phyloP scores from a whole-genome alignment of 169 alveolate genomes.

The Babesia divergens region DNA sequence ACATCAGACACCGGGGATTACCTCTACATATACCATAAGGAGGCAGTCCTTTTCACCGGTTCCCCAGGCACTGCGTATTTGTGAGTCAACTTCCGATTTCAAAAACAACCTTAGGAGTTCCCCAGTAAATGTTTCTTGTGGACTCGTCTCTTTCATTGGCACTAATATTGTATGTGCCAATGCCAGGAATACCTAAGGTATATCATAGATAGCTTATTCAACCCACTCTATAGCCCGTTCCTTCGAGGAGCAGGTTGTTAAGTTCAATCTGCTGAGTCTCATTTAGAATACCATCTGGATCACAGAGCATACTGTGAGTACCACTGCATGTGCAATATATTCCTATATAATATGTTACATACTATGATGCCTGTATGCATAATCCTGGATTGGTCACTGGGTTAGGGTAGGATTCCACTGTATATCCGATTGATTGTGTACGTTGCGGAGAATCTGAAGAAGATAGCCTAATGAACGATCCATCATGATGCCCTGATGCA shows the following conservation, averaged over 20 bases:
- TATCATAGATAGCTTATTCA: neutral
- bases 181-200: slow-evolving; percentile 3
- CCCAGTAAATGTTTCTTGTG: neutral
- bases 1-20: neutral
- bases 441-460: neutral
- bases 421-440: slow-evolving; percentile 53
- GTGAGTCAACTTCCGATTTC: neutral
- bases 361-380: slow-evolving; percentile 46
- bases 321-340: neutral
- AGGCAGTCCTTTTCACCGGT: neutral
- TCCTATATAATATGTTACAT: neutral
- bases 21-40: slow-evolving; percentile 19
- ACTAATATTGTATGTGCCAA: slow-evolving; percentile 14
- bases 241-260: slow-evolving; percentile 15
- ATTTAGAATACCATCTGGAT: slow-evolving; percentile 58
- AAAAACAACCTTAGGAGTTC: slow-evolving; percentile 2
- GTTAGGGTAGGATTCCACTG: slow-evolving; percentile 44
- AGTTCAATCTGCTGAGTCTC: slow-evolving; percentile 37
- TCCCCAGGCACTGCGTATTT: slow-evolving; percentile 19
- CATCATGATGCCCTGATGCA: too few relatives aligned
- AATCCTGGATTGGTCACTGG: slow-evolving; percentile 39
- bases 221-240: neutral
- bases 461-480: neutral
- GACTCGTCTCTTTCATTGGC: neutral
- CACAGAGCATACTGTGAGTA: slow-evolving; percentile 31